A percentile compares a stretch with the other conserved stretches of the same genome.
phyloP scores from a whole-genome alignment of 495 filamentous ascomycete species.

The Aspergillus sparsus region DNA sequence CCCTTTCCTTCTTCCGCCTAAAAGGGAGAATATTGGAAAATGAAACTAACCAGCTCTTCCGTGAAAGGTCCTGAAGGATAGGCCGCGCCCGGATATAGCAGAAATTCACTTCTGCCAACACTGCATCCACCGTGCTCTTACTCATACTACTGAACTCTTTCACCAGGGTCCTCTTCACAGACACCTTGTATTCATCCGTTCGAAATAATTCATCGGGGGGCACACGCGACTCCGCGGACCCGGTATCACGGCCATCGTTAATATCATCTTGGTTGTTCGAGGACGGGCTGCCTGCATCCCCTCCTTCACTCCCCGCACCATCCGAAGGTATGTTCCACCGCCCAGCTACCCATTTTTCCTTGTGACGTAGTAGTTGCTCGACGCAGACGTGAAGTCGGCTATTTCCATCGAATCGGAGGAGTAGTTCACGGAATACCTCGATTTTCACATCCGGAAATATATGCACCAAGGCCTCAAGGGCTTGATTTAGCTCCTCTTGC shows the following conservation, averaged over 20 bases:
- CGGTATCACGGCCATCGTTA: constrained; percentile 20
- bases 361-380: constrained; percentile 78
- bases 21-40: constrained; percentile 74
- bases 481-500: constrained; percentile 71
- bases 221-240: constrained; percentile 41
- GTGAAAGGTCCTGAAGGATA: constrained; percentile 70
- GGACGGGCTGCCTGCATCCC: constrained; percentile 19
- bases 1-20: constrained; percentile 59
- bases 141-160: constrained; percentile 85
- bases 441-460: constrained; percentile 86
- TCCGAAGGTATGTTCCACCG: constrained; percentile 60
- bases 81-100: constrained; percentile 78
- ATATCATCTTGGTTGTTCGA: neutral
- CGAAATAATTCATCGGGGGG: constrained; percentile 74
- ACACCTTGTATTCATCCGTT: constrained; percentile 67
- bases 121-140: constrained; percentile 77
- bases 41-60: constrained; percentile 83
- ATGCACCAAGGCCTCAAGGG: constrained; percentile 67
- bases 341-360: constrained; percentile 71
- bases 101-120: constrained; percentile 88
- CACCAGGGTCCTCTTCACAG: constrained; percentile 59
- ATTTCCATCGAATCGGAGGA: constrained; percentile 75
- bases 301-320: constrained; percentile 23
- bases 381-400: constrained; percentile 83
- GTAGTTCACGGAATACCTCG: constrained; percentile 91